phyloP scores from a whole-genome alignment of 1,284 basidiomycete genomes.

The Cryptococcus jaspeensis region DNA sequence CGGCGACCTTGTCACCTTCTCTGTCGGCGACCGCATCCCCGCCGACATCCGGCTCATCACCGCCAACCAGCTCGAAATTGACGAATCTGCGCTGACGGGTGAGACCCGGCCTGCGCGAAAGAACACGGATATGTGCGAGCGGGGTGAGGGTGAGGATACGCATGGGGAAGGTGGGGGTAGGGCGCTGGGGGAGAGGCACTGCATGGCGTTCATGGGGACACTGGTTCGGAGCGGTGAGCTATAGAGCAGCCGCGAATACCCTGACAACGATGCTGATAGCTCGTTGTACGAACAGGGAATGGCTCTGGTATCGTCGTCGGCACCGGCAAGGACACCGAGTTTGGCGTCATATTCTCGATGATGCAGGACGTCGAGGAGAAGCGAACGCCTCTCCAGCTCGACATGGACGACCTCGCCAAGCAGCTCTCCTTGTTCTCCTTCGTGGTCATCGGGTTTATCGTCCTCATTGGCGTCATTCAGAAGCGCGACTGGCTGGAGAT shows the following conservation, averaged over 20 bases:
- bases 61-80: slow-evolving; percentile 83
- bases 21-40: slow-evolving; percentile 85
- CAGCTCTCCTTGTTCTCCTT: slow-evolving; percentile 88
- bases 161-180: slow-evolving; percentile 58
- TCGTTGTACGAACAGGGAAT: slow-evolving; percentile 57
- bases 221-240: slow-evolving; percentile 79
- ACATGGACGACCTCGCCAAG: slow-evolving; percentile 95
- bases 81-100: slow-evolving; percentile 92
- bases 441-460: slow-evolving; percentile 87
- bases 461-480: slow-evolving; percentile 84
- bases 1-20: slow-evolving; percentile 86
- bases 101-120: slow-evolving; percentile 84
- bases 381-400: slow-evolving; percentile 87
- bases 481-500: slow-evolving; percentile 90
- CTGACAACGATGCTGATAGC: not conserved
- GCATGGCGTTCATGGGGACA: slow-evolving; percentile 96
- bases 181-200: slow-evolving; percentile 79
- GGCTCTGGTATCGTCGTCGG: slow-evolving; percentile 87
- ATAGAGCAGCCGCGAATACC: too few species aligned
- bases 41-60: slow-evolving; percentile 83
- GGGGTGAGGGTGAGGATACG: slow-evolving; percentile 43
- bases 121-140: slow-evolving; percentile 58
- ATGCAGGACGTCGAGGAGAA: slow-evolving; percentile 97
- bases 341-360: slow-evolving; percentile 96
- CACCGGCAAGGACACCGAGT: slow-evolving; percentile 86